Conservation (phyloP, 1,284 basidiomycete species). For the Phaffia rhodozyma region DNA sequence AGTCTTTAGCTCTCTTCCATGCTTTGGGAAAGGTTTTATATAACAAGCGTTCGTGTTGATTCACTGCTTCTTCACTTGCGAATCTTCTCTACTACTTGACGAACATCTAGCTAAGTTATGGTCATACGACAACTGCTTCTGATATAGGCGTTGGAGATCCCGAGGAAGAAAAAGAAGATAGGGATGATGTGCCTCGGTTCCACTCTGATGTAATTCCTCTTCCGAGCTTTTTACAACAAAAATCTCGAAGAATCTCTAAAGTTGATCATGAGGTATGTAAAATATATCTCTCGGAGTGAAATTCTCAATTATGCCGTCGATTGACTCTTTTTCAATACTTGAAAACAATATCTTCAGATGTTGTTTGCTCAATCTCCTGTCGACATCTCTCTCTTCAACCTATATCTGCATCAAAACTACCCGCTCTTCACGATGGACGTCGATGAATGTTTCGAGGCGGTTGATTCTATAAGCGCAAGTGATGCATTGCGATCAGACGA, state of each 20-base stretch:
- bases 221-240: constrained; percentile 43
- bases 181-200: constrained; percentile 44
- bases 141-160: constrained; percentile 31
- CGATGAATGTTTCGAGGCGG: constrained; percentile 57
- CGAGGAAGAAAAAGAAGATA: constrained; percentile 32
- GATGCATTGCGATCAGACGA: constrained; percentile 58
- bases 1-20: constrained; percentile 80
- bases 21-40: constrained; percentile 86
- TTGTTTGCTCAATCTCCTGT: constrained; percentile 79
- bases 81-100: not conserved
- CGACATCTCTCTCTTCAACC: constrained; percentile 71
- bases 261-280: constrained; percentile 64
- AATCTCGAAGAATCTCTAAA: constrained; percentile 57
- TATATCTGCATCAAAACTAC: constrained; percentile 92
- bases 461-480: constrained; percentile 68
- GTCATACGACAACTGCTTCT: not conserved
- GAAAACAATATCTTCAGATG: constrained; percentile 36
- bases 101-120: not conserved
- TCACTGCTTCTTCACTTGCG: not conserved
- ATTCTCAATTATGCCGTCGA: not conserved
- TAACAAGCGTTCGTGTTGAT: constrained; percentile 65
- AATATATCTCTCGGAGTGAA: no score
- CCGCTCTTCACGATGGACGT: constrained; percentile 66
- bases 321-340: not conserved
- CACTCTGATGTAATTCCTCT: constrained; percentile 46